Conservation (phyloP, 2,329 filamentous ascomycete genomes). For the Fusarium mangiferae region DNA sequence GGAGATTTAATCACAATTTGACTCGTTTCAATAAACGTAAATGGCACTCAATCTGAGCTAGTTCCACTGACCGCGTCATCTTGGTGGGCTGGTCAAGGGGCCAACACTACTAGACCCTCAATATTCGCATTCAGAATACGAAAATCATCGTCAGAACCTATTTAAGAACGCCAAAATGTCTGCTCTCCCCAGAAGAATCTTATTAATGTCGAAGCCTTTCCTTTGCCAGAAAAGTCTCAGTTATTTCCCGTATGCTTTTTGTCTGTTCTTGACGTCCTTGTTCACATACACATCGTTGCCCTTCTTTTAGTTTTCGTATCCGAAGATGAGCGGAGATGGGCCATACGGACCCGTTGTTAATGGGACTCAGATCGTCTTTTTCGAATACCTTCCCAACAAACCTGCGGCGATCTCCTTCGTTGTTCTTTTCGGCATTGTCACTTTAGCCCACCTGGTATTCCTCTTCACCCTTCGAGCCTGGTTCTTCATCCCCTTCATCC, state of each 20-base stretch:
- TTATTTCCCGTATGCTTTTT: rapidly evolving
- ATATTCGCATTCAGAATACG: conserved; percentile 26
- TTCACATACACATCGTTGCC: no score
- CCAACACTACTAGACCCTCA: neutral
- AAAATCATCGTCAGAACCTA: neutral
- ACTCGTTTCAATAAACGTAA: neutral
- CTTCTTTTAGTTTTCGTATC: neutral
- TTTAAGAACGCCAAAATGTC: neutral
- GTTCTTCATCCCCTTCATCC: conserved; percentile 19
- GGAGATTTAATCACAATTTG: no score
- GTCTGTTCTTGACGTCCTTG: neutral
- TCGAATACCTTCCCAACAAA: conserved; percentile 12
- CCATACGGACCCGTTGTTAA: conserved; percentile 6
- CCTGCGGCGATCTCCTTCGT: neutral
- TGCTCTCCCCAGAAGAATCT: neutral
- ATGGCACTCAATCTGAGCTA: no score
- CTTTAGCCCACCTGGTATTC: neutral
- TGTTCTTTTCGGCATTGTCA: neutral
- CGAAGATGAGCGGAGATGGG: conserved; percentile 3
- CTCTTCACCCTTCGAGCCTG: conserved; percentile 6
- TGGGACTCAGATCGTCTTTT: conserved; percentile 16
- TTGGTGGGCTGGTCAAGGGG: neutral
- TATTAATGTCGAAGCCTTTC: neutral
- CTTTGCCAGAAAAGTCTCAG: neutral
- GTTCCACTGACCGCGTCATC: conserved; percentile 9